phyloP scores from a whole-genome alignment of 345 rosid genomes.

The Erodium maritimum region DNA sequence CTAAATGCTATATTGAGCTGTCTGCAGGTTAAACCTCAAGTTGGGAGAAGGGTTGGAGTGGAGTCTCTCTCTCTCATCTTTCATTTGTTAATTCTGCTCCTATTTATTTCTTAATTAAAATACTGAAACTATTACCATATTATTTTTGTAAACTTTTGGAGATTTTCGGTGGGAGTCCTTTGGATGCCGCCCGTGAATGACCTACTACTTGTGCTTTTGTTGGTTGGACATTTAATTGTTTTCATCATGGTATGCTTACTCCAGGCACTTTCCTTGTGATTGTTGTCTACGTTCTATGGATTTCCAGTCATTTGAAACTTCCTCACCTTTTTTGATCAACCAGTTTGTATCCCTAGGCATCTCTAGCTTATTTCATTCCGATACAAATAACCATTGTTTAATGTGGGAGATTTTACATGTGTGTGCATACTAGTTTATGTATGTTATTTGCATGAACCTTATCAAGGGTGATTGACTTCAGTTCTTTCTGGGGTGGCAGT shows the following conservation, averaged over 20 bases:
- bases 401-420: constrained; percentile 2
- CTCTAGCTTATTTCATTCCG: constrained; percentile 6
- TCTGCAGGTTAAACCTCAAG: too few relatives aligned
- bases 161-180: constrained; percentile 26
- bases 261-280: constrained; percentile 17
- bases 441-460: not conserved
- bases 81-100: too few relatives aligned
- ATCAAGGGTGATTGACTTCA: constrained; percentile 6
- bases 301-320: constrained; percentile 3
- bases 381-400: not conserved
- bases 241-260: constrained; percentile 16
- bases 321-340: not conserved
- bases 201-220: constrained; percentile 43
- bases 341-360: not conserved
- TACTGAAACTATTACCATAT: not conserved
- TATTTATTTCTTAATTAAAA: too few relatives aligned
- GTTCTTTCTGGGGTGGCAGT: constrained; percentile 21
- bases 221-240: constrained; percentile 50
- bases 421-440: constrained; percentile 1
- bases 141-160: constrained; percentile 20
- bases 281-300: constrained; percentile 15
- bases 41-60: too few relatives aligned
- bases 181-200: constrained; percentile 57
- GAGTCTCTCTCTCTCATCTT: too few relatives aligned
- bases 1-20: not conserved